Evolutionary conservation across 2,329 filamentous ascomycete species (phyloP).

Genomic region (Sarocladium oryzae): DNA sequence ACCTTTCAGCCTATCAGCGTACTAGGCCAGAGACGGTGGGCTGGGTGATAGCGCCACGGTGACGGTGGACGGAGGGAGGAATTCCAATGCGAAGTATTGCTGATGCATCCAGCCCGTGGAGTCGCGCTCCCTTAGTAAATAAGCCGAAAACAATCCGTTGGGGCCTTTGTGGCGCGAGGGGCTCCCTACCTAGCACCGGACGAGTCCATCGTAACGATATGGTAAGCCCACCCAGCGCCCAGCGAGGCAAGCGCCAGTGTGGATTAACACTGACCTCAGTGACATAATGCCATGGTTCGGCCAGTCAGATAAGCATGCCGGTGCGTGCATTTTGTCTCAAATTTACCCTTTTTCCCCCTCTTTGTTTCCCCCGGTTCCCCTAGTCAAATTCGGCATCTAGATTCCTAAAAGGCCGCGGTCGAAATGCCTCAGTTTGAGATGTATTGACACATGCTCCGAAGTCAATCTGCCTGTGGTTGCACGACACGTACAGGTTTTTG

Average conservation of each 20-base stretch:
- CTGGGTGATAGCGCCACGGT: slow-evolving; percentile 4
- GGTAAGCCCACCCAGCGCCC: too few species aligned
- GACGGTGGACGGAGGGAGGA: slow-evolving; percentile 3
- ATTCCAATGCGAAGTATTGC: too few species aligned
- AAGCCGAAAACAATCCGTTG: not conserved
- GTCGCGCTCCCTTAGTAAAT: too few species aligned
- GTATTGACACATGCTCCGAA: too few species aligned
- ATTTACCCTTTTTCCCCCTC: not conserved
- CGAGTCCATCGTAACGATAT: not conserved
- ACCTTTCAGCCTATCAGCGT: not conserved
- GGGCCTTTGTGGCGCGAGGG: too few species aligned
- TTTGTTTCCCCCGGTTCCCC: not conserved
- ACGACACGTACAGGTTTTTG: too few species aligned
- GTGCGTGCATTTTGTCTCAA: not conserved
- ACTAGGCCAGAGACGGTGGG: not conserved
- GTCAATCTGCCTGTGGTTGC: too few species aligned
- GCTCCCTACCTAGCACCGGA: not conserved
- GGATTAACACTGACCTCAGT: not conserved
- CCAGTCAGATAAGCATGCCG: not conserved
- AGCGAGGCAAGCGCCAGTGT: too few species aligned
- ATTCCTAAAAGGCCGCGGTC: not conserved
- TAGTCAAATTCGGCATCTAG: not conserved
- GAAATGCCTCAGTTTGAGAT: not conserved
- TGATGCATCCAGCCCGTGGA: too few species aligned
- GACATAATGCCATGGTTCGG: not conserved